Percentiles rank a stretch among this genome's conserved stretches.
These are phyloP conservation scores for Penicillium vulpinum DNA, from an alignment of 2,329 filamentous ascomycete species.

Conservation along the genomic window DNA sequence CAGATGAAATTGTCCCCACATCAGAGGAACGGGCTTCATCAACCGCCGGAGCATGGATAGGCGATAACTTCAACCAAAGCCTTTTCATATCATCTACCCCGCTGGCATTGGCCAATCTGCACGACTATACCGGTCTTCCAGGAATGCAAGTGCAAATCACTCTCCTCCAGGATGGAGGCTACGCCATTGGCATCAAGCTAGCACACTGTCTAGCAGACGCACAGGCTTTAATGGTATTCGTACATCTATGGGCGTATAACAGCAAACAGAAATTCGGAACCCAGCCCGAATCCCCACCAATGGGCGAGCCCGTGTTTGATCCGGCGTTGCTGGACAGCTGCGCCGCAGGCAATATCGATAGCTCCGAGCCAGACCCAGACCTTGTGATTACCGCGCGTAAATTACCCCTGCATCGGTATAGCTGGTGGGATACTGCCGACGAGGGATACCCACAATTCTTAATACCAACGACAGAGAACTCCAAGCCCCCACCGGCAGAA, in stretches of 20 bases:
- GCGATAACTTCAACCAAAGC: neutral
- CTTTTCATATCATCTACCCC: neutral
- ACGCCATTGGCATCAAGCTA: conserved; percentile 44
- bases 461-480: conserved; percentile 5
- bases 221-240: conserved; percentile 45
- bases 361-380: neutral
- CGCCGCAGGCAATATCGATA: conserved; percentile 4
- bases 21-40: conserved; percentile 3
- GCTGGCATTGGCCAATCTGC: conserved; percentile 3
- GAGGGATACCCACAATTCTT: neutral
- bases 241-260: conserved; percentile 44
- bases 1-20: conserved; percentile 3
- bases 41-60: neutral
- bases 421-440: conserved; percentile 2
- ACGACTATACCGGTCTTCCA: neutral
- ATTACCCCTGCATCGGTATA: conserved; percentile 5
- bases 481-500: neutral
- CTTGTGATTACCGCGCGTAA: neutral
- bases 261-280: conserved; percentile 37
- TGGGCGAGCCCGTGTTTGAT: neutral
- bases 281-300: neutral
- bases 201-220: conserved; percentile 52
- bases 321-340: neutral
- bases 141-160: conserved; percentile 41
- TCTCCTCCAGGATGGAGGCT: conserved; percentile 44